phyloP scores from a whole-genome alignment of 2,329 filamentous ascomycete species.

The Exophiala bonariae region DNA sequence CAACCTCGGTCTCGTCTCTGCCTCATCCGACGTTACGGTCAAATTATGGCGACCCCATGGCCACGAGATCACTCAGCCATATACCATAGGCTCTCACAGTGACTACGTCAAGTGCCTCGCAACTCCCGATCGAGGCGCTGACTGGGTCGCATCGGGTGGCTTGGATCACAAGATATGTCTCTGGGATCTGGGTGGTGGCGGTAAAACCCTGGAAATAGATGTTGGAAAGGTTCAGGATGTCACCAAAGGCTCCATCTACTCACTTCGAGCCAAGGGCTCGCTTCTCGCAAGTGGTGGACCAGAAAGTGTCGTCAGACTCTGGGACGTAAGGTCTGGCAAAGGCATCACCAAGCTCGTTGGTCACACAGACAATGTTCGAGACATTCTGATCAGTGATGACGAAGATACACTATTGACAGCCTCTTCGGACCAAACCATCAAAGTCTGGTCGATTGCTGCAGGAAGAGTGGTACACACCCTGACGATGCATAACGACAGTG shows the following conservation, averaged over 20 bases:
- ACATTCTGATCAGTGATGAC: slow-evolving; percentile 83
- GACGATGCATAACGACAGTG: slow-evolving; percentile 98
- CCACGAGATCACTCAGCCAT: slow-evolving; percentile 56
- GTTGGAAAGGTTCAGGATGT: slow-evolving; percentile 68
- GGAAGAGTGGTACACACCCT: slow-evolving; percentile 97
- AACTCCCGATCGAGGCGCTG: slow-evolving; percentile 66
- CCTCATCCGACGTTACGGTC: slow-evolving; percentile 90
- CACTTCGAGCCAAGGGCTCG: slow-evolving; percentile 74
- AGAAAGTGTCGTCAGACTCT: slow-evolving; percentile 87
- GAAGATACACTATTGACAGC: slow-evolving; percentile 92
- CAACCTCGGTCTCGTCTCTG: slow-evolving; percentile 78
- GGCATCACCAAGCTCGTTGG: slow-evolving; percentile 94
- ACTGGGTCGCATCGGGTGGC: slow-evolving; percentile 92
- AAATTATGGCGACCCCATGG: slow-evolving; percentile 84
- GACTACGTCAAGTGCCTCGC: slow-evolving; percentile 97
- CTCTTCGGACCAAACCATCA: slow-evolving; percentile 94
- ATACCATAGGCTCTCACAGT: slow-evolving; percentile 85
- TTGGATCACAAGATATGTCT: slow-evolving; percentile 88
- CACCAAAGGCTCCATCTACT: slow-evolving; percentile 94
- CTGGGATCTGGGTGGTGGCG: slow-evolving; percentile 88
- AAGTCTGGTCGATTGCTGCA: slow-evolving; percentile 94
- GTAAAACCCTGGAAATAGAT: slow-evolving; percentile 84
- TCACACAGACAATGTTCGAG: slow-evolving; percentile 90
- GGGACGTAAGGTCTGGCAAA: slow-evolving; percentile 87
- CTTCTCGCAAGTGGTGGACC: slow-evolving; percentile 91